phyloP scores from a whole-genome alignment of 208 protist genomes.

The Leishmania arabica region DNA sequence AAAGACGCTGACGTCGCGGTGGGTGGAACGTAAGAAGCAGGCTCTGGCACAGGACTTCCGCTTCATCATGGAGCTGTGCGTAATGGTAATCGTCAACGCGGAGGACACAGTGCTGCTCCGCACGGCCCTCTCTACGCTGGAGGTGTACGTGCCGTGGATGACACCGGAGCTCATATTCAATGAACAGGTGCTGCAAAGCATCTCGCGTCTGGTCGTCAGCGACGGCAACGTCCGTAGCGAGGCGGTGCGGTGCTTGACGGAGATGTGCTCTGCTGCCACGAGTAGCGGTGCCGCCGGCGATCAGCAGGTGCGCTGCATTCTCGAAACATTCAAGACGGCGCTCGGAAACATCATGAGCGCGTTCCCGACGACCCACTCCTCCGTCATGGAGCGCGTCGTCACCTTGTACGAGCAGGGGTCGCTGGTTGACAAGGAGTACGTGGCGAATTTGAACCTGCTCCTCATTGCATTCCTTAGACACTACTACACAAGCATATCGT shows the following conservation, averaged over 20 bases:
- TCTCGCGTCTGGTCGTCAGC: conserved; percentile 49
- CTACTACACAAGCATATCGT: conserved; percentile 92
- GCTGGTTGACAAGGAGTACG: conserved; percentile 86
- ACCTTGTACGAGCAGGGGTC: conserved; percentile 65
- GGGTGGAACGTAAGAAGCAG: conserved; percentile 96
- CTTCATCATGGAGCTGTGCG: conserved; percentile 95
- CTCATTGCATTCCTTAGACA: conserved; percentile 94
- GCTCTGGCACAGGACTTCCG: conserved; percentile 95
- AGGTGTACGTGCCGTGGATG: conserved; percentile 87
- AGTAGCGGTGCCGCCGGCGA: conserved; percentile 57
- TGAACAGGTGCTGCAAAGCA: conserved; percentile 53
- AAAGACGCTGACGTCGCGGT: conserved; percentile 96
- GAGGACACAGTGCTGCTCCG: conserved; percentile 64
- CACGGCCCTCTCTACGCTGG: conserved; percentile 70
- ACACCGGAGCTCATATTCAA: conserved; percentile 78
- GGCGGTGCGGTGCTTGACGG: conserved; percentile 71
- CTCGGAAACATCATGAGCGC: conserved; percentile 69
- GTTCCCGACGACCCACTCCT: conserved; percentile 75
- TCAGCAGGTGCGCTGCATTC: conserved; percentile 55
- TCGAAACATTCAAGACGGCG: conserved; percentile 64
- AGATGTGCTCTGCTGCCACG: conserved; percentile 55
- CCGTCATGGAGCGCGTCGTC: conserved; percentile 56
- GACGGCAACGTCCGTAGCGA: conserved; percentile 44
- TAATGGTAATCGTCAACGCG: conserved; percentile 57
- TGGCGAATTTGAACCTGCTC: conserved; percentile 91